Evolutionary conservation across 2,329 filamentous ascomycete species (phyloP).

Genomic region (Furcasterigmium furcatum): DNA sequence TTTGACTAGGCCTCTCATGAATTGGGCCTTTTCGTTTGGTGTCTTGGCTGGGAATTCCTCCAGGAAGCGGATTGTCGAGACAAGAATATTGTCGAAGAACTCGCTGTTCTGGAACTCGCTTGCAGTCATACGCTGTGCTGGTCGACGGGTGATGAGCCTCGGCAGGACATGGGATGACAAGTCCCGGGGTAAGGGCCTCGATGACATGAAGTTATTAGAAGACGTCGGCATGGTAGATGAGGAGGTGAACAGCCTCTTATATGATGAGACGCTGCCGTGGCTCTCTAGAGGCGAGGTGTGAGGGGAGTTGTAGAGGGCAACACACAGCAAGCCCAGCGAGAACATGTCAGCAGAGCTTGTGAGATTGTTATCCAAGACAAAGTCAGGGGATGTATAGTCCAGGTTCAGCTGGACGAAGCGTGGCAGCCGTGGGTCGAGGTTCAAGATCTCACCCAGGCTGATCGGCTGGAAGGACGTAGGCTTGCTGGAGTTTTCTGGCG

Average conservation of each 20-base stretch:
- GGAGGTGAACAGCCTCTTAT: constrained; percentile 79
- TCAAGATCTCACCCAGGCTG: constrained; percentile 77
- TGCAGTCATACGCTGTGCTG: constrained; percentile 83
- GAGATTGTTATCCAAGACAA: constrained; percentile 86
- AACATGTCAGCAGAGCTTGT: constrained; percentile 88
- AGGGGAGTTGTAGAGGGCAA: constrained; percentile 92
- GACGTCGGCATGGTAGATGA: constrained; percentile 75
- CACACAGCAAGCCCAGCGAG: constrained; percentile 81
- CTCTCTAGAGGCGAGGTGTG: constrained; percentile 83
- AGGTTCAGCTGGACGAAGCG: constrained; percentile 81
- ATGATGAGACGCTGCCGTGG: constrained; percentile 76
- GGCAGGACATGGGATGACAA: constrained; percentile 75
- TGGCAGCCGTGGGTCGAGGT: constrained; percentile 81
- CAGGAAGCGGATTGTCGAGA: constrained; percentile 93
- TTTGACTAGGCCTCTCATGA: constrained; percentile 82
- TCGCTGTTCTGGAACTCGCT: constrained; percentile 91
- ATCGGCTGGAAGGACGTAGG: constrained; percentile 76
- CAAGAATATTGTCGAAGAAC: constrained; percentile 95
- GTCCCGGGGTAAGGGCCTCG: constrained; percentile 75
- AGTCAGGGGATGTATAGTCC: constrained; percentile 93
- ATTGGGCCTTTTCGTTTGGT: constrained; percentile 83
- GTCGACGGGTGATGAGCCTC: constrained; percentile 79
- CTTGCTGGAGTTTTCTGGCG: constrained; percentile 71
- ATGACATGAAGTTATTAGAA: constrained; percentile 81
- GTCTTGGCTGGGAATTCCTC: constrained; percentile 92